Evolutionary conservation across 2,329 filamentous ascomycete genomes (phyloP).

Genomic region (Juglanconis oblonga): DNA sequence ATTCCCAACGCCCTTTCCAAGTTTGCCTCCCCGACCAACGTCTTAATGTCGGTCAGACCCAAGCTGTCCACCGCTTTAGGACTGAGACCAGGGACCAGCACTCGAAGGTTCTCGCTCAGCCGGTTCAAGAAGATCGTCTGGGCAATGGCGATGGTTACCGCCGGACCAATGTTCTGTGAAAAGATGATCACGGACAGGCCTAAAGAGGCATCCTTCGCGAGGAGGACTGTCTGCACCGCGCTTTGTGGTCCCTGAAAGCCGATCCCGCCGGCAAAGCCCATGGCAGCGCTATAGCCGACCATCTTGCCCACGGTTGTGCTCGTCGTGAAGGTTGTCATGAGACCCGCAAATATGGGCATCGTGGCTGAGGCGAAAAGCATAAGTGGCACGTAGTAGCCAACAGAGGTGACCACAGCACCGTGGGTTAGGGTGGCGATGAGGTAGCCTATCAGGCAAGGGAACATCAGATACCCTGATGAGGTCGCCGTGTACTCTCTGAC

Average conservation of each 20-base stretch:
- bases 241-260: constrained; percentile 9
- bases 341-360: constrained; percentile 14
- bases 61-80: background rate
- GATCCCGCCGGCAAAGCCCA: constrained; percentile 8
- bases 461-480: constrained; percentile 31
- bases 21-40: constrained; percentile 6
- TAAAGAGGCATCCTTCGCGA: background rate
- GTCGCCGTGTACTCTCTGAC: constrained; percentile 31
- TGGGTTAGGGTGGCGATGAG: constrained; percentile 34
- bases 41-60: constrained; percentile 8
- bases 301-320: background rate
- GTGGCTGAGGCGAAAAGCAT: constrained; percentile 6
- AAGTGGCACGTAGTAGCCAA: constrained; percentile 20
- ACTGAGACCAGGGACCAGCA: constrained; percentile 3
- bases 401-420: constrained; percentile 29
- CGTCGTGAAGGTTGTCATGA: constrained; percentile 12
- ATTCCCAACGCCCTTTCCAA: constrained; percentile 2
- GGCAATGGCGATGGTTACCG: constrained; percentile 37
- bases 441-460: constrained; percentile 34
- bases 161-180: constrained; percentile 39
- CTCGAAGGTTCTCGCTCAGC: constrained; percentile 20
- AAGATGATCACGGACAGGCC: constrained; percentile 19
- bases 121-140: constrained; percentile 35
- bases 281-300: constrained; percentile 12
- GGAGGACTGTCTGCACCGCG: constrained; percentile 14